Evolutionary conservation across 2,329 filamentous ascomycete genomes (phyloP).

Genomic region (Bimuria novae-zelandiae): DNA sequence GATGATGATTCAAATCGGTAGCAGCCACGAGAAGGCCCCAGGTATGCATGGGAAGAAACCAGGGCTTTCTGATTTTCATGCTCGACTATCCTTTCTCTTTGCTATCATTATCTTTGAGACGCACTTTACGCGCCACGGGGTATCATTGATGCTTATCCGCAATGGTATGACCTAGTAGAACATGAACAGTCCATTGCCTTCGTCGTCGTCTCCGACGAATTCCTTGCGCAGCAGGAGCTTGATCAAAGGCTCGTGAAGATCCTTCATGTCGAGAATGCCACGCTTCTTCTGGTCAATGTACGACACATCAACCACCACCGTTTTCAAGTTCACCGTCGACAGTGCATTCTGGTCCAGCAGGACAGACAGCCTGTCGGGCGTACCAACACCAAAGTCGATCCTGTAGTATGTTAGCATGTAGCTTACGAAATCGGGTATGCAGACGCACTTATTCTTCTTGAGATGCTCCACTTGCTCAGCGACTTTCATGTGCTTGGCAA

Average conservation of each 20-base stretch:
- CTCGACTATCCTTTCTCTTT: not conserved
- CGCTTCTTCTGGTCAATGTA: slow-evolving; percentile 95
- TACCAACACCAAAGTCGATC: slow-evolving; percentile 88
- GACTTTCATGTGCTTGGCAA: slow-evolving; percentile 97
- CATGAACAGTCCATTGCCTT: slow-evolving; percentile 34
- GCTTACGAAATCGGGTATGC: not conserved
- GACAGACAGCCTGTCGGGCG: slow-evolving; percentile 80
- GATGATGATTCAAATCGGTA: slow-evolving; percentile 50
- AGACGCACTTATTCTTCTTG: slow-evolving; percentile 59
- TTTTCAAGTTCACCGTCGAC: slow-evolving; percentile 70
- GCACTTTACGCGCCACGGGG: not conserved
- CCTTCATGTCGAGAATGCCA: slow-evolving; percentile 92
- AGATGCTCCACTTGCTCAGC: slow-evolving; percentile 82
- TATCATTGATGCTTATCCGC: not conserved
- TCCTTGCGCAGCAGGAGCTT: slow-evolving; percentile 72
- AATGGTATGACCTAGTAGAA: slow-evolving; percentile 30
- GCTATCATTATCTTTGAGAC: not conserved
- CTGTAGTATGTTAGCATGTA: slow-evolving; percentile 50
- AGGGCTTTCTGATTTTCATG: not conserved
- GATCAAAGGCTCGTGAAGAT: slow-evolving; percentile 81
- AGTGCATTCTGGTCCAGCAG: slow-evolving; percentile 81
- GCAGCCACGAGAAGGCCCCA: not conserved
- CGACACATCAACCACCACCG: slow-evolving; percentile 86
- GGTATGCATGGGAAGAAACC: no score
- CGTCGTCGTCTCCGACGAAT: slow-evolving; percentile 56